Conservation (phyloP, 2,329 filamentous ascomycete species). For the Cercospora sojina region DNA sequence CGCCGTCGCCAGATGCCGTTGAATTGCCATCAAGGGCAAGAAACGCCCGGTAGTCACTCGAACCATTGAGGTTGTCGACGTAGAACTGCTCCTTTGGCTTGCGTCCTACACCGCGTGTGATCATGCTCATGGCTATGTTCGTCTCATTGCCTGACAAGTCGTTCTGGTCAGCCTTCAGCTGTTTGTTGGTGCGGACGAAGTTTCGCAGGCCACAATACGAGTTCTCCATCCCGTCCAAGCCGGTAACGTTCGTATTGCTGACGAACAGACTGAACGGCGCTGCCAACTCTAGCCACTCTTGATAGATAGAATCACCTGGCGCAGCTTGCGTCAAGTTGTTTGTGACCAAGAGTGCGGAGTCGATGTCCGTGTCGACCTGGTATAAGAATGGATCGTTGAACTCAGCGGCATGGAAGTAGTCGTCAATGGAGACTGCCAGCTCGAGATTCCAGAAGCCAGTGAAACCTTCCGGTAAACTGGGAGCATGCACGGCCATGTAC, state of each 20-base stretch:
- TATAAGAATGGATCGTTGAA: constrained; percentile 60
- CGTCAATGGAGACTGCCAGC: constrained; percentile 78
- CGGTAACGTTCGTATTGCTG: constrained; percentile 58
- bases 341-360: constrained; percentile 75
- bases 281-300: constrained; percentile 58
- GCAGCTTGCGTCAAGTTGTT: constrained; percentile 63
- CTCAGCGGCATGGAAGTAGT: constrained; percentile 68
- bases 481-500: constrained; percentile 74
- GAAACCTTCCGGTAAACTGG: constrained; percentile 60
- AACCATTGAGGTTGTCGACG: constrained; percentile 69
- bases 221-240: constrained; percentile 67
- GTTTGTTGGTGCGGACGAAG: constrained; percentile 61
- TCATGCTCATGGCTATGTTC: constrained; percentile 59
- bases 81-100: constrained; percentile 87
- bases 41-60: constrained; percentile 69
- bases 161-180: constrained; percentile 55
- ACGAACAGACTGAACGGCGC: constrained; percentile 74
- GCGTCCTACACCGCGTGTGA: constrained; percentile 62
- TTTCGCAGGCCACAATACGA: constrained; percentile 75
- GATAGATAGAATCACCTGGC: constrained; percentile 49
- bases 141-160: constrained; percentile 48
- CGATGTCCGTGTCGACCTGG: constrained; percentile 82
- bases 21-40: constrained; percentile 62
- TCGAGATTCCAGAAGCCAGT: constrained; percentile 73
- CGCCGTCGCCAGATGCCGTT: constrained; percentile 54